Percentiles rank a stretch among this genome's conserved stretches.
phyloP scores from a whole-genome alignment of 179 eudicot species.

The Kewa caespitosa region DNA sequence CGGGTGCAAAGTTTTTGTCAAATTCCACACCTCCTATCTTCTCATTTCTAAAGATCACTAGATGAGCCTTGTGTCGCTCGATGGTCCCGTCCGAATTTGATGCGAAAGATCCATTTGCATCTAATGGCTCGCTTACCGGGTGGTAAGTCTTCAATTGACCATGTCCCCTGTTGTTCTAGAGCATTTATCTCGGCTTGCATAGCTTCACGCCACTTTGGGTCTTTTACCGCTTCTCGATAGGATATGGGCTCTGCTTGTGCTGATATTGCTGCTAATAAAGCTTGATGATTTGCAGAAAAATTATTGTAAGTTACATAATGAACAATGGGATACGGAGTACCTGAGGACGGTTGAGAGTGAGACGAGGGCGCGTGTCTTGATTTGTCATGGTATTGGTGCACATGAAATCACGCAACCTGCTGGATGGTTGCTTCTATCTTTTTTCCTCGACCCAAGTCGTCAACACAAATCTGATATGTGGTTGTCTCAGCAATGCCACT shows the following conservation, averaged over 20 bases:
- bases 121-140: neutral
- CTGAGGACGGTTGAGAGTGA: neutral
- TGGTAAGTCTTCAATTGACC: neutral
- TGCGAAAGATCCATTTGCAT: slow-evolving; percentile 5
- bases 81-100: neutral
- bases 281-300: neutral
- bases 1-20: neutral
- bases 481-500: no score
- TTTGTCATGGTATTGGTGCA: no score
- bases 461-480: no score
- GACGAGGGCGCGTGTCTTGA: no score
- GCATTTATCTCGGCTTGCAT: neutral
- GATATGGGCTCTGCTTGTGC: neutral
- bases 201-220: neutral
- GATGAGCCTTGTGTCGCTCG: neutral
- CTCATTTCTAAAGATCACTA: neutral
- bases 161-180: neutral
- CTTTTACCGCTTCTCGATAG: neutral
- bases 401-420: no score
- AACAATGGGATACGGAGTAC: neutral
- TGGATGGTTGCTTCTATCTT: no score
- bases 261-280: neutral
- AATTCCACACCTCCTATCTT: neutral
- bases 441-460: no score
- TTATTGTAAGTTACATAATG: neutral